These are phyloP conservation scores for Globisporangium recalcitrans DNA, from an alignment of 352 stramenopile genomes.

Conservation along the genomic window DNA sequence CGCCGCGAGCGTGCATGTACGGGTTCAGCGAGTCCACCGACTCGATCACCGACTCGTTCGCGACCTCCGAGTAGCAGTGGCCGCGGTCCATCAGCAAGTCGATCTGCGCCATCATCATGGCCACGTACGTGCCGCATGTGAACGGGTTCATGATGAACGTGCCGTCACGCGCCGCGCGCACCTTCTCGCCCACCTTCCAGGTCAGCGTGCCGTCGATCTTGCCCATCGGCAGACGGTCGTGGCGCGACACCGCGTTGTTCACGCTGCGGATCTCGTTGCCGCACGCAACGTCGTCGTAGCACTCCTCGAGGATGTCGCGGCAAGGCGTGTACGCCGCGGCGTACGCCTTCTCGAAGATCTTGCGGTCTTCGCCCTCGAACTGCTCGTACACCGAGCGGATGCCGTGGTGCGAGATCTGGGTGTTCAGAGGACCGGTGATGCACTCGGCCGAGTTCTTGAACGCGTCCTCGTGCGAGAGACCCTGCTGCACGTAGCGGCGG, in stretches of 20 bases:
- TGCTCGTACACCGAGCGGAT: constrained; percentile 96
- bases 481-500: constrained; percentile 93
- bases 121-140: constrained; percentile 96
- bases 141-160: constrained; percentile 97
- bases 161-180: constrained; percentile 91
- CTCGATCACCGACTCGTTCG: constrained; percentile 99
- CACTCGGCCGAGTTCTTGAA: constrained; percentile 96
- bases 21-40: constrained; percentile 97
- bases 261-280: constrained; percentile 98
- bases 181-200: constrained; percentile 96
- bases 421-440: constrained; percentile 96
- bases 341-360: constrained; percentile 94
- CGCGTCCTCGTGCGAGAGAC: constrained; percentile 92
- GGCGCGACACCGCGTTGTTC: constrained; percentile 94
- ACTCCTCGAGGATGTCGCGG: constrained; percentile 97
- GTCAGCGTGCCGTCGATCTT: constrained; percentile 98
- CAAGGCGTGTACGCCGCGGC: constrained; percentile 93
- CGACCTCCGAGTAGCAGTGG: constrained; percentile 97
- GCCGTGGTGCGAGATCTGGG: constrained; percentile 96
- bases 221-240: constrained; percentile 93
- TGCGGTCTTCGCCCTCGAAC: constrained; percentile 91
- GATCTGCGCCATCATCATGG: constrained; percentile 98
- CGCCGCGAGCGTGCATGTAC: constrained; percentile 98
- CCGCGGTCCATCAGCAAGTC: constrained; percentile 94
- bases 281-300: constrained; percentile 97